Evolutionary conservation across 805 yeast species (phyloP).

Genomic region (Pichia cephalocereana): DNA sequence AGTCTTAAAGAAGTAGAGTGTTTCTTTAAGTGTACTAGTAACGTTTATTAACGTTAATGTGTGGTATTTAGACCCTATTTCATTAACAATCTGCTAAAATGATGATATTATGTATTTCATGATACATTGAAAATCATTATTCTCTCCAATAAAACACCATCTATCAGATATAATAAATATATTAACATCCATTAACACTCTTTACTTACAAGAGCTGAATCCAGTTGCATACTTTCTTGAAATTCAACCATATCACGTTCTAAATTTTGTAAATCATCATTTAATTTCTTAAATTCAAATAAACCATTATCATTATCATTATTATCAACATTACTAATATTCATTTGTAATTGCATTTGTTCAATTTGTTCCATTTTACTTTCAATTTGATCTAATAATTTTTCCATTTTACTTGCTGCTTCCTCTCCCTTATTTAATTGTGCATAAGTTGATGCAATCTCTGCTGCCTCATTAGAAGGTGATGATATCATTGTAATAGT

Average conservation of each 20-base stretch:
- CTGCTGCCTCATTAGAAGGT: neutral
- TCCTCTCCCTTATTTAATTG: conserved; percentile 6
- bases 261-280: conserved; percentile 2
- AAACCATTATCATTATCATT: neutral
- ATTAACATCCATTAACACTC: conserved; percentile 31
- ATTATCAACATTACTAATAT: neutral
- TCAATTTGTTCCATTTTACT: conserved; percentile 50
- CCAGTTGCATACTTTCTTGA: neutral
- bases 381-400: conserved; percentile 56
- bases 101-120: too few species aligned
- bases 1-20: too few species aligned
- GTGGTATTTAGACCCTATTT: too few species aligned
- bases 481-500: neutral
- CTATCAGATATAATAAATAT: too few species aligned
- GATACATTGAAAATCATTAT: too few species aligned
- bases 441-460: conserved; percentile 2
- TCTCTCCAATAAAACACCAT: too few species aligned
- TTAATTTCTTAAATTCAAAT: conserved; percentile 7
- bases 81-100: too few species aligned
- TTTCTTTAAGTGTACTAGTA: too few species aligned
- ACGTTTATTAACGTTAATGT: too few species aligned
- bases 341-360: conserved; percentile 9
- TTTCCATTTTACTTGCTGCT: conserved; percentile 38
- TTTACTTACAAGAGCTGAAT: neutral
- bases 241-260: neutral